These are phyloP conservation scores for Tilletiopsis washingtonensis DNA, from an alignment of 1,284 basidiomycete genomes.

Conservation along the genomic window DNA sequence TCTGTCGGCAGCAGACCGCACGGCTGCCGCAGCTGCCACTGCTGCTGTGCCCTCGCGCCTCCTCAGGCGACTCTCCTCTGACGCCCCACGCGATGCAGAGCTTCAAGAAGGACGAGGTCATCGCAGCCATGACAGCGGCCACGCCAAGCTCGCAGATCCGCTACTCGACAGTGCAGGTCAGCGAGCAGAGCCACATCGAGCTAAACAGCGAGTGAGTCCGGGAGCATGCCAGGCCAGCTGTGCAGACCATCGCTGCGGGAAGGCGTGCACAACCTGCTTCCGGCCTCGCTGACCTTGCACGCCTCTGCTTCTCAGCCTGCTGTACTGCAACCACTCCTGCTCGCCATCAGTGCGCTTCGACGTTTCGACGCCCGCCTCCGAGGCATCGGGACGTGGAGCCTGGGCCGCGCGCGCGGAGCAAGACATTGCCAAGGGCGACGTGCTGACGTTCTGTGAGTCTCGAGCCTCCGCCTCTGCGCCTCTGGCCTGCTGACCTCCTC, in stretches of 20 bases:
- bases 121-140: conserved; percentile 26
- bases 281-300: not conserved
- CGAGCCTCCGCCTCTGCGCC: not conserved
- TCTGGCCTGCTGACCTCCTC: not conserved
- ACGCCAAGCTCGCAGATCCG: conserved; percentile 11
- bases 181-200: conserved; percentile 25
- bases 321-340: conserved; percentile 45
- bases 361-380: conserved; percentile 12
- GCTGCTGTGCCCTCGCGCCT: not conserved
- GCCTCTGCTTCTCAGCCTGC: conserved; percentile 13
- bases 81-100: not conserved
- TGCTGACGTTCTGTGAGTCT: conserved; percentile 39
- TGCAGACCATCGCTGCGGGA: not conserved
- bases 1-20: not conserved
- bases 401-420: conserved; percentile 24
- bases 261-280: not conserved
- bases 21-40: not conserved
- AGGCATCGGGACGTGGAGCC: not conserved
- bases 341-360: conserved; percentile 33
- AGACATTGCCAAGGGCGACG: conserved; percentile 31
- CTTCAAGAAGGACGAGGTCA: conserved; percentile 18
- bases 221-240: too few relatives aligned
- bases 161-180: conserved; percentile 41
- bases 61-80: not conserved
- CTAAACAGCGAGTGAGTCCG: conserved; percentile 37